phyloP scores from a whole-genome alignment of 768 basidiomycete species.

The Lentinula sp. region DNA sequence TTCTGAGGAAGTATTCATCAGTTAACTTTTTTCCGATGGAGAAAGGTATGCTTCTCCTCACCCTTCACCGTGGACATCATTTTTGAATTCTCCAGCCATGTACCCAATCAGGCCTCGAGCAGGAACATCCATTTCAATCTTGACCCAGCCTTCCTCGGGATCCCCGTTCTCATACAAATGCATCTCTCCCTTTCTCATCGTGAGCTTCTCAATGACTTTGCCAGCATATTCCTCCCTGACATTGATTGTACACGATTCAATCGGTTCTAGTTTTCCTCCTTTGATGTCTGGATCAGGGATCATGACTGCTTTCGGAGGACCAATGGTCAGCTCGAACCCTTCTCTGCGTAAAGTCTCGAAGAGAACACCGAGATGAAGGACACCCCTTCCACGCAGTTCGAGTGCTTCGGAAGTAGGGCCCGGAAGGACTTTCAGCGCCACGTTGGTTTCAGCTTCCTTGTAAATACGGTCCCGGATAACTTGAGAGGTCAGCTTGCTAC shows the following conservation, averaged over 20 bases:
- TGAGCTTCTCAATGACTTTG: constrained; percentile 42
- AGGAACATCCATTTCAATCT: constrained; percentile 42
- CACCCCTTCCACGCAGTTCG: constrained; percentile 42
- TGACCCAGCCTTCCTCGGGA: constrained; percentile 31
- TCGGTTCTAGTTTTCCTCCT: constrained; percentile 33
- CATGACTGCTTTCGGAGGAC: constrained; percentile 46
- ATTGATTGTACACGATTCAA: constrained; percentile 39
- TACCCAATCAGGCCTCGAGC: constrained; percentile 44
- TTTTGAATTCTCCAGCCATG: constrained; percentile 47
- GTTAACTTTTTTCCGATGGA: neutral
- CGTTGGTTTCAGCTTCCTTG: constrained; percentile 47
- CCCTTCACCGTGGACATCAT: constrained; percentile 47
- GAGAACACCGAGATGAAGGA: constrained; percentile 45
- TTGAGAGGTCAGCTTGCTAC: constrained; percentile 43
- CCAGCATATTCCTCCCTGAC: constrained; percentile 43
- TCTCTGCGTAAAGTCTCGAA: constrained; percentile 43
- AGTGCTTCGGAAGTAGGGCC: constrained; percentile 44
- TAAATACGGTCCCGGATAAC: constrained; percentile 40
- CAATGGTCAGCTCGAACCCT: constrained; percentile 41
- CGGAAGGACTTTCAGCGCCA: constrained; percentile 41
- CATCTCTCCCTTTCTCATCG: constrained; percentile 45
- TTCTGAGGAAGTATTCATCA: constrained; percentile 18
- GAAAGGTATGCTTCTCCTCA: constrained; percentile 11
- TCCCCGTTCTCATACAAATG: constrained; percentile 39
- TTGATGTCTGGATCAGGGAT: constrained; percentile 31